Evolutionary conservation across 106 monocot genomes (phyloP).

Genomic region (Chionographis japonica): DNA sequence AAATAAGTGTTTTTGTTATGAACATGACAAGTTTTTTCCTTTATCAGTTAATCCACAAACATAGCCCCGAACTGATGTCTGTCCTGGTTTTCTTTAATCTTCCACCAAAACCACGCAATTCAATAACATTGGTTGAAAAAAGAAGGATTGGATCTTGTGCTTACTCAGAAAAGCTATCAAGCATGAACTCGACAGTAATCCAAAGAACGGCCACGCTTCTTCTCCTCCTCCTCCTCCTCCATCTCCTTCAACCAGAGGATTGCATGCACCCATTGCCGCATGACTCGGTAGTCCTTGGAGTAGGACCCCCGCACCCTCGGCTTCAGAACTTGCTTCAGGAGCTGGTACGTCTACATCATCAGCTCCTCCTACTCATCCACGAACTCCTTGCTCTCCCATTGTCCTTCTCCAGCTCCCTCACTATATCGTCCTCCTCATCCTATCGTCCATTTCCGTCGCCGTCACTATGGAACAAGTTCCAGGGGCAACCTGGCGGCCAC

Average conservation of each 20-base stretch:
- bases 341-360: constrained; percentile 52
- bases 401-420: constrained; percentile 37
- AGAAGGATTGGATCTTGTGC: background rate
- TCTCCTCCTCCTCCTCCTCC: constrained; percentile 90
- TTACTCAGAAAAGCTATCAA: constrained; percentile 90
- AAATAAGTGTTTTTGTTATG: no score
- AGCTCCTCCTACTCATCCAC: constrained; percentile 65
- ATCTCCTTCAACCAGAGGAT: constrained; percentile 93
- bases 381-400: constrained; percentile 40
- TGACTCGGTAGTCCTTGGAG: constrained; percentile 73
- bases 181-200: constrained; percentile 86
- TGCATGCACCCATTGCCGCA: constrained; percentile 92
- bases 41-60: no score
- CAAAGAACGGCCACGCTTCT: constrained; percentile 56
- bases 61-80: no score
- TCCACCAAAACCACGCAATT: no score
- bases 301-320: constrained; percentile 72
- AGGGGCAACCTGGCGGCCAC: constrained; percentile 26
- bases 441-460: constrained; percentile 18
- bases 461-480: background rate
- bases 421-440: constrained; percentile 44
- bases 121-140: no score
- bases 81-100: no score
- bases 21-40: no score
- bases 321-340: constrained; percentile 91